Evolutionary conservation across 2,329 filamentous ascomycete genomes (phyloP), one percentile per base, ranked within the genome.

Genomic region (Fusarium sp.): DNA sequence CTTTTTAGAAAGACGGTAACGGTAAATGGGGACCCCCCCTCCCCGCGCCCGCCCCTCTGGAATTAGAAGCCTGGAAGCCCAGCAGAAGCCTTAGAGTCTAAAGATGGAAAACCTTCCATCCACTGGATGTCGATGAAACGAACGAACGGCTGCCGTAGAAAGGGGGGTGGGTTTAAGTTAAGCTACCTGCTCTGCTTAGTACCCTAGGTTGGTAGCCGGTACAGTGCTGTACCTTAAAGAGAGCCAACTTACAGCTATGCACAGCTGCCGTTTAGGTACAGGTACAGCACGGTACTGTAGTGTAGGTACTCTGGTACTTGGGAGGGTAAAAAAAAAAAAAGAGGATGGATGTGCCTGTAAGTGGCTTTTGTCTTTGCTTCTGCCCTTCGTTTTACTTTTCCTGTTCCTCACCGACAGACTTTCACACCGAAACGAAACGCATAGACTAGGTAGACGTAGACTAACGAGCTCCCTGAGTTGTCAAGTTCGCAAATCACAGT

Each of bases 341-440:
- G 24, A 24, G 24, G 30, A 32, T 32, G 11, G 37, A 43, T 39
- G 41, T 15, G 49, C 26, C 32, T 48, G 43, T 30, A 53, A 32
- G 47, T 68, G 46, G 61, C 54, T 44, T 48, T 51, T 61, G 67
- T 37, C 45, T 65, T 67, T 68, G 59, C 69, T 57, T 68, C 62
- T 62, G 62, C 49, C 37, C 41, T 53, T 53, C 26, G 35, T 40
- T 54, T 56, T 55, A 32, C 41, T 65, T 55, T 70, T 64, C 64
- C 55, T 58, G 59, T 39, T 15, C 53, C 62, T 73, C 74, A 76
- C 74, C 74, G 74, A 76, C 74, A 37, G 35, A 37, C 35, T 37
- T 76, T 76, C 74, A 76, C 70, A 74, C 73, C 74, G 74, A 75
- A 76, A 63, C 61, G 60, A 66, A 53, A 56, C 35, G 35, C 35